Conservation (phyloP, 768 basidiomycete genomes). For the Tulasnella sp. region DNA sequence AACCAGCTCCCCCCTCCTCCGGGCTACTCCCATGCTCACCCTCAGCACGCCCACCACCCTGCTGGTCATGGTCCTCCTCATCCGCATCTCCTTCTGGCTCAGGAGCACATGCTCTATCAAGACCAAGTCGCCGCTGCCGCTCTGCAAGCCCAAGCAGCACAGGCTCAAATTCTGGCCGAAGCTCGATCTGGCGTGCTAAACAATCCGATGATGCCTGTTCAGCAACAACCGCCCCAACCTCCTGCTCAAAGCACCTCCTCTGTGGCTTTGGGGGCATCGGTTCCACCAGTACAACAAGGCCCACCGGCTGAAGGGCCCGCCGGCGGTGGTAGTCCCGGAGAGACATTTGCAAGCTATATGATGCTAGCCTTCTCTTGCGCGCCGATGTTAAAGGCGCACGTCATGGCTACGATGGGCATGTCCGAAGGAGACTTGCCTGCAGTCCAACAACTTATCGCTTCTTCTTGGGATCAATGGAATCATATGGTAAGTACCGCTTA, state of each 20-base stretch:
- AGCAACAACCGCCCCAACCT: not conserved
- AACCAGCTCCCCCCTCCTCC: slow-evolving; percentile 27
- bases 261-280: not conserved
- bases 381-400: slow-evolving; percentile 67
- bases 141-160: not conserved
- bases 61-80: slow-evolving; percentile 19
- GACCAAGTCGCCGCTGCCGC: slow-evolving; percentile 15
- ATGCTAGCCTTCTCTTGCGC: slow-evolving; percentile 72
- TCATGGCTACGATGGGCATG: slow-evolving; percentile 67
- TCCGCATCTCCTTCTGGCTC: slow-evolving; percentile 8
- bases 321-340: slow-evolving; percentile 49
- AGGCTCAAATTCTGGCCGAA: not conserved
- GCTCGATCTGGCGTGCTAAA: not conserved
- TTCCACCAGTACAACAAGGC: not conserved
- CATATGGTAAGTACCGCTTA: slow-evolving; percentile 49
- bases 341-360: slow-evolving; percentile 74
- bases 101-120: slow-evolving; percentile 17
- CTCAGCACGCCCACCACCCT: slow-evolving; percentile 29
- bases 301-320: not conserved
- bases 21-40: slow-evolving; percentile 31
- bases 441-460: slow-evolving; percentile 73
- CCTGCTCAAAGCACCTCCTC: not conserved
- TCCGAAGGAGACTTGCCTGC: slow-evolving; percentile 74
- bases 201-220: not conserved
- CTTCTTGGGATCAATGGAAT: slow-evolving; percentile 85